phyloP scores from a whole-genome alignment of 192 early-diverging fungal species.

The Mortierella claussenii region DNA sequence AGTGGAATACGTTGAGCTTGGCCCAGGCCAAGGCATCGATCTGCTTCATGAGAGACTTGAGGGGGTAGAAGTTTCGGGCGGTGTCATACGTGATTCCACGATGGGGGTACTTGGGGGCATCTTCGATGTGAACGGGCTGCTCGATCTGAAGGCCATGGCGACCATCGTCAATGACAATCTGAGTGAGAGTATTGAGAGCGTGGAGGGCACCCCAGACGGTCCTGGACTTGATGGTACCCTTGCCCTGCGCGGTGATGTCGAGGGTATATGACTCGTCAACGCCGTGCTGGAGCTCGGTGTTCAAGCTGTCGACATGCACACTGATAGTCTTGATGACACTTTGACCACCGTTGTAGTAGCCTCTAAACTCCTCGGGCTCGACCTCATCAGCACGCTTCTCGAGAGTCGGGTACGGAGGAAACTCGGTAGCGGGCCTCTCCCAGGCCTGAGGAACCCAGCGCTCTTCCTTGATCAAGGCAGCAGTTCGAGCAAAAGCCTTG shows the following conservation, averaged over 20 bases:
- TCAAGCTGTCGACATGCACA: conserved; percentile 58
- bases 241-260: conserved; percentile 61
- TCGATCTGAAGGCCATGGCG: conserved; percentile 57
- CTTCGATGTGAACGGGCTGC: conserved; percentile 67
- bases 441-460: conserved; percentile 57
- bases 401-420: conserved; percentile 47
- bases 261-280: conserved; percentile 81
- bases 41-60: conserved; percentile 65
- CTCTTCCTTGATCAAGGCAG: conserved; percentile 59
- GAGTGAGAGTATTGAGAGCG: conserved; percentile 77
- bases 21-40: conserved; percentile 77
- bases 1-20: conserved; percentile 84
- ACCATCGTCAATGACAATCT: conserved; percentile 64
- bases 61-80: conserved; percentile 72
- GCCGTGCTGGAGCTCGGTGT: conserved; percentile 62
- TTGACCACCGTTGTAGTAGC: neutral
- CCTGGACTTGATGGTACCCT: conserved; percentile 65
- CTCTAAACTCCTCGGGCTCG: neutral
- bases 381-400: conserved; percentile 33
- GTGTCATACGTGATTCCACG: conserved; percentile 78
- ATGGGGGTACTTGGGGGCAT: conserved; percentile 73
- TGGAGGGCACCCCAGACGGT: conserved; percentile 77
- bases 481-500: conserved; percentile 62
- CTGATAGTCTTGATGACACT: conserved; percentile 48
- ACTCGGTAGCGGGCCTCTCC: conserved; percentile 40